Evolutionary conservation across 1,139 yeast species (phyloP).

Genomic region (Suhomyces atakaporum): DNA sequence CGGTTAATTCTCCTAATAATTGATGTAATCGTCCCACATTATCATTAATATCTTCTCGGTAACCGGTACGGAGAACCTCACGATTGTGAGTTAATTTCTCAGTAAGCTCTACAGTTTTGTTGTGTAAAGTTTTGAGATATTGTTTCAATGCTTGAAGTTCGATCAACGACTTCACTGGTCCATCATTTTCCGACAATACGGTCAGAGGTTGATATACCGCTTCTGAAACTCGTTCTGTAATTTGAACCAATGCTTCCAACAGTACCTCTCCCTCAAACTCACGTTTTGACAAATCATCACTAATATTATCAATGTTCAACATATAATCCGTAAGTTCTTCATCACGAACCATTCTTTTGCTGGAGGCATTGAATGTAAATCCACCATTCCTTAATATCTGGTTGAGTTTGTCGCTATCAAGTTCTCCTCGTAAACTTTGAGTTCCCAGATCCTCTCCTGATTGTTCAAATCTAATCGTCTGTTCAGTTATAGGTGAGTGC

Average conservation of each 20-base stretch:
- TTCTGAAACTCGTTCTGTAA: conserved; percentile 9
- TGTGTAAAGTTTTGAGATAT: conserved; percentile 14
- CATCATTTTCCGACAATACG: conserved; percentile 8
- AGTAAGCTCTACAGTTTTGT: conserved; percentile 16
- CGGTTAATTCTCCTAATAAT: conserved; percentile 27
- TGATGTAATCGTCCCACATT: conserved; percentile 33
- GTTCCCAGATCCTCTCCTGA: conserved; percentile 1
- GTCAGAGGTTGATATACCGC: conserved; percentile 7
- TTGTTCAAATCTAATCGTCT: conserved; percentile 10
- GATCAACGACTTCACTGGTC: conserved; percentile 8
- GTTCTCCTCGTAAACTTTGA: not conserved
- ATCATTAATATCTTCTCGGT: conserved; percentile 29
- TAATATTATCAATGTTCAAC: conserved; percentile 36
- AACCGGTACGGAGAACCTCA: conserved; percentile 22
- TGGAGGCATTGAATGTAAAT: conserved; percentile 20
- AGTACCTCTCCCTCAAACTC: conserved; percentile 7
- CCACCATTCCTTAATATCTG: conserved; percentile 28
- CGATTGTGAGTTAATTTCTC: conserved; percentile 19
- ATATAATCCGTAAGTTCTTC: conserved; percentile 34
- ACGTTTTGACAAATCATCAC: conserved; percentile 21
- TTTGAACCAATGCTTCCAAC: conserved; percentile 11
- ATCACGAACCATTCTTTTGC: conserved; percentile 22
- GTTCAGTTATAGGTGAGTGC: conserved; percentile 13
- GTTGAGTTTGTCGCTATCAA: conserved; percentile 18
- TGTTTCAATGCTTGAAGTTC: conserved; percentile 17